Conservation (phyloP, 2,329 filamentous ascomycete genomes). For the Trichoderma oligosporum region DNA sequence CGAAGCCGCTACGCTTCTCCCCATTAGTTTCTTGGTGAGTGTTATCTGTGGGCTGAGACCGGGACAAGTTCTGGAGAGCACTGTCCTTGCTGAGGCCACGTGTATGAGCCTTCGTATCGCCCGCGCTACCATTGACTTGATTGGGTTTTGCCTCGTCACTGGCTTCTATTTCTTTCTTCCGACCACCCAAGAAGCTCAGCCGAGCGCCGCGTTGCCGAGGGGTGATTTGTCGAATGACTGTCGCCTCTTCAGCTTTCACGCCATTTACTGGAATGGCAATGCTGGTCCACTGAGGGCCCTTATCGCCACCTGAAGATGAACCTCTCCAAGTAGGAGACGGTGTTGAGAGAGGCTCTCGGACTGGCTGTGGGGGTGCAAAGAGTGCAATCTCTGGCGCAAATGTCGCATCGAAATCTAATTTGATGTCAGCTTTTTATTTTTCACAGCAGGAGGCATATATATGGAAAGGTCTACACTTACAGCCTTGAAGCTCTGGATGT, state of each 20-base stretch:
- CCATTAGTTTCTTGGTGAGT: conserved; percentile 23
- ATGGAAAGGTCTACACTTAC: conserved; percentile 47
- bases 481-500: conserved; percentile 58
- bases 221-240: conserved; percentile 49
- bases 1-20: conserved; percentile 25
- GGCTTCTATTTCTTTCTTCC: conserved; percentile 42
- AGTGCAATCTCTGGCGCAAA: conserved; percentile 64
- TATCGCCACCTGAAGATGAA: conserved; percentile 44
- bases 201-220: conserved; percentile 51
- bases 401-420: conserved; percentile 56
- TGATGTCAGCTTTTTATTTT: conserved; percentile 23
- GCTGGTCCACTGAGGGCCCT: conserved; percentile 33
- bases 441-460: neutral
- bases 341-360: conserved; percentile 40
- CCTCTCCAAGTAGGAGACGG: conserved; percentile 47
- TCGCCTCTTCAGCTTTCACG: conserved; percentile 46
- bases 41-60: conserved; percentile 35
- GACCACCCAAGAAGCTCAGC: conserved; percentile 55
- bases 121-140: conserved; percentile 30
- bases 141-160: conserved; percentile 27
- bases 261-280: conserved; percentile 35
- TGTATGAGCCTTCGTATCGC: conserved; percentile 33
- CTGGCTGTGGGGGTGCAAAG: conserved; percentile 51
- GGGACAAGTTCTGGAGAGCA: conserved; percentile 42
- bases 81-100: conserved; percentile 32